Conservation (phyloP, 805 yeast genomes). For the Starmera pachycereana region DNA sequence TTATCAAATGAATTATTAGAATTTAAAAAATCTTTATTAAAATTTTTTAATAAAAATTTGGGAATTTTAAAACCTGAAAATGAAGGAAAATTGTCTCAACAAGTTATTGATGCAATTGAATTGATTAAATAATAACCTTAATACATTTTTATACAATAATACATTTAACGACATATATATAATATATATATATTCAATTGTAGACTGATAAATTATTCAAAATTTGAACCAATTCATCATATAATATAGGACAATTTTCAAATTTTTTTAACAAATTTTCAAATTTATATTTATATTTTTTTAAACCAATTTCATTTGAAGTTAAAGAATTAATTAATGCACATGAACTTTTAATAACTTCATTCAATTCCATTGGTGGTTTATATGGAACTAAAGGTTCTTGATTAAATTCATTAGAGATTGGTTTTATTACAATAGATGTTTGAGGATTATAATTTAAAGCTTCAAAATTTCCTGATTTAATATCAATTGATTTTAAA, state of each 20-base stretch:
- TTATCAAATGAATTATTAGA: constrained; percentile 17
- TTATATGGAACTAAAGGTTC: constrained; percentile 11
- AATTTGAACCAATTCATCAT: constrained; percentile 17
- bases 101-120: not conserved
- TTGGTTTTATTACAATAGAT: not conserved
- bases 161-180: too few species aligned
- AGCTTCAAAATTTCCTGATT: constrained; percentile 35
- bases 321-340: constrained; percentile 26
- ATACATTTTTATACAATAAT: too few species aligned
- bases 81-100: not conserved
- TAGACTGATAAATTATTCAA: constrained; percentile 10
- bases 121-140: not conserved
- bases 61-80: not conserved
- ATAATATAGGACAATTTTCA: constrained; percentile 25
- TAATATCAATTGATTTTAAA: constrained; percentile 37
- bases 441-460: constrained; percentile 3
- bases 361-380: constrained; percentile 25
- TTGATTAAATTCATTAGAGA: constrained; percentile 4
- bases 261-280: constrained; percentile 22
- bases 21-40: constrained; percentile 21
- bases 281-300: constrained; percentile 21
- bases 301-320: constrained; percentile 21
- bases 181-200: too few species aligned
- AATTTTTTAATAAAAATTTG: constrained; percentile 12
- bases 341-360: constrained; percentile 29